Evolutionary conservation across 1,284 basidiomycete genomes (phyloP).

Genomic region (Ustilago trichophora): DNA sequence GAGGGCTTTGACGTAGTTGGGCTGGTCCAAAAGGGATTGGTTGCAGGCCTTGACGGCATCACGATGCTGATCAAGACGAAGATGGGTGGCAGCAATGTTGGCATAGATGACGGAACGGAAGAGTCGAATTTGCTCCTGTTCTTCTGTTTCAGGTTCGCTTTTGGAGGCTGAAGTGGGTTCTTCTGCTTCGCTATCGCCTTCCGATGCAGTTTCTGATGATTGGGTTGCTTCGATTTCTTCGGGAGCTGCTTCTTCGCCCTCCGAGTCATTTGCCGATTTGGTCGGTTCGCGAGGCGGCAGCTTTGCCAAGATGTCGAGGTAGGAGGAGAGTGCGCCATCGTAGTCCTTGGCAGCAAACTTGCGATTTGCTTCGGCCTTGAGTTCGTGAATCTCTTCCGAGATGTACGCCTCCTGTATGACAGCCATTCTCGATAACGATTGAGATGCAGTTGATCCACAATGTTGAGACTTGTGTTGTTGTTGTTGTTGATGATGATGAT

Average conservation of each 20-base stretch:
- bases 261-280: background rate
- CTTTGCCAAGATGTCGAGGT: constrained; percentile 45
- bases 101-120: constrained; percentile 71
- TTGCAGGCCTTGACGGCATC: constrained; percentile 80
- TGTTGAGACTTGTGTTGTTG: too few species aligned
- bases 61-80: constrained; percentile 73
- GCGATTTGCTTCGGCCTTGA: constrained; percentile 50
- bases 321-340: constrained; percentile 45
- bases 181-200: background rate
- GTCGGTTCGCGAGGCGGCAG: constrained; percentile 26
- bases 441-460: too few species aligned
- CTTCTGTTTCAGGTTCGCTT: constrained; percentile 19
- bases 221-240: background rate
- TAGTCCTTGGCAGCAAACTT: constrained; percentile 38
- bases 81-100: constrained; percentile 81
- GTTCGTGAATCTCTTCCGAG: constrained; percentile 35
- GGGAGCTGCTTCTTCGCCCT: background rate
- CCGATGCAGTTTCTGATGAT: background rate
- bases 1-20: constrained; percentile 84
- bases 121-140: constrained; percentile 25
- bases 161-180: background rate
- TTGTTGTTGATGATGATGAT: background rate
- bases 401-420: constrained; percentile 26
- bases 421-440: too few species aligned
- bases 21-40: constrained; percentile 81